Conservation (phyloP, 2,329 filamentous ascomycete genomes). For the Talaromyces rugulosus region DNA sequence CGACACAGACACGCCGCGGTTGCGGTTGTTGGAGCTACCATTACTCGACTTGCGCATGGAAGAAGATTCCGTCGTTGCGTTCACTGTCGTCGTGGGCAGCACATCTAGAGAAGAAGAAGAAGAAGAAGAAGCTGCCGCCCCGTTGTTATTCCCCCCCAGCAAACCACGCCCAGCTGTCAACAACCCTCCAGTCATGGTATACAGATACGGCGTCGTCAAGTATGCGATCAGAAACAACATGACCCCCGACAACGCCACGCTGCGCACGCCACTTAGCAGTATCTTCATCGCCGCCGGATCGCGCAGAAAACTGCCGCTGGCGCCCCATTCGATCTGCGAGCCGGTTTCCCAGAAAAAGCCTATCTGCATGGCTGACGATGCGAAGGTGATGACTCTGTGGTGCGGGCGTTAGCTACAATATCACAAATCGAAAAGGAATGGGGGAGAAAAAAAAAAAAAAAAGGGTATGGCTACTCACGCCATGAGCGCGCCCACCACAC, state of each 20-base stretch:
- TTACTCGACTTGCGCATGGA: not conserved
- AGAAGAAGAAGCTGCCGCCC: not conserved
- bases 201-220: conserved; percentile 25
- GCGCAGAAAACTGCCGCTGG: conserved; percentile 29
- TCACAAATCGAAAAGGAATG: too few relatives aligned
- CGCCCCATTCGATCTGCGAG: conserved; percentile 36
- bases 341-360: conserved; percentile 39
- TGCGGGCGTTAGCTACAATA: too few relatives aligned
- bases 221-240: conserved; percentile 25
- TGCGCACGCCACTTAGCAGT: conserved; percentile 30
- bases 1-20: not conserved
- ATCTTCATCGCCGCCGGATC: conserved; percentile 36
- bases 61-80: not conserved
- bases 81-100: not conserved
- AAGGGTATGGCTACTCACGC: conserved; percentile 16
- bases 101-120: not conserved
- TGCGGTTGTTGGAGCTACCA: not conserved
- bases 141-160: not conserved
- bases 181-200: conserved; percentile 14
- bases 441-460: too few relatives aligned
- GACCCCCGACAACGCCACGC: conserved; percentile 22
- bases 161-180: not conserved
- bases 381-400: conserved; percentile 25
- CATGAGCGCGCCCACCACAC: conserved; percentile 21
- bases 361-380: conserved; percentile 31